A percentile compares a stretch with the other conserved stretches of the same genome.
Conservation (phyloP, 2,329 filamentous ascomycete genomes). For the Aaosphaeria pasadenensis region DNA sequence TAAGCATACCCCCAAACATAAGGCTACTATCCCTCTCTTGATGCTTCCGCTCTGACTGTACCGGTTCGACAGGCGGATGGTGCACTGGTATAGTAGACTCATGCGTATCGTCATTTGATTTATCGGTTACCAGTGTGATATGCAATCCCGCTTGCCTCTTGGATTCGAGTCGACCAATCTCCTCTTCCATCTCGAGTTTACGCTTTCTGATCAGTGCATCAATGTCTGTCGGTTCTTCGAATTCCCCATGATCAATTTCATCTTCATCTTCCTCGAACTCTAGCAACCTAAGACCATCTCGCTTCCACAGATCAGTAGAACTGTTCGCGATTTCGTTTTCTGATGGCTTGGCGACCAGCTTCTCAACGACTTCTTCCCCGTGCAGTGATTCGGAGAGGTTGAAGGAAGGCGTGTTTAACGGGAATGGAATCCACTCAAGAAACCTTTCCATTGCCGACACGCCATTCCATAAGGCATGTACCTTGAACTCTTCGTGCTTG, state of each 20-base stretch:
- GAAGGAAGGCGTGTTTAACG: constrained; percentile 36
- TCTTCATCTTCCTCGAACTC: constrained; percentile 39
- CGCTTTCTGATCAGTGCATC: constrained; percentile 39
- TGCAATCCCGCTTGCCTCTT: not conserved
- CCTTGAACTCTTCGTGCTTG: constrained; percentile 28
- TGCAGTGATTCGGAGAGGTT: constrained; percentile 39
- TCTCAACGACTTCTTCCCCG: constrained; percentile 36
- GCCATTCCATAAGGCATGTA: constrained; percentile 40
- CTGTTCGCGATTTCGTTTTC: constrained; percentile 38
- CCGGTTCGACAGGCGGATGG: too few relatives aligned
- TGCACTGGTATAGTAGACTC: too few relatives aligned
- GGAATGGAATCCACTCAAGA: constrained; percentile 50
- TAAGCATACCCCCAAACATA: constrained; percentile 38
- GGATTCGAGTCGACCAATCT: not conserved
- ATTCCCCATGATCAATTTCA: constrained; percentile 18
- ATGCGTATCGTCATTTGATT: too few relatives aligned
- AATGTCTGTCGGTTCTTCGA: constrained; percentile 28
- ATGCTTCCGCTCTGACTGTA: not conserved
- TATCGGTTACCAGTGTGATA: not conserved
- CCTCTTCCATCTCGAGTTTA: constrained; percentile 20
- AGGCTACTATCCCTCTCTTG: constrained; percentile 13
- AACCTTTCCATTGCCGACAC: constrained; percentile 37
- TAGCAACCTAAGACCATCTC: constrained; percentile 46
- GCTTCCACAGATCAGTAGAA: constrained; percentile 47
- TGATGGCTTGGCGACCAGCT: constrained; percentile 34